Percentiles rank a stretch among this genome's conserved stretches.
Evolutionary conservation across 805 yeast genomes (phyloP).

Genomic region (Candida alai): DNA sequence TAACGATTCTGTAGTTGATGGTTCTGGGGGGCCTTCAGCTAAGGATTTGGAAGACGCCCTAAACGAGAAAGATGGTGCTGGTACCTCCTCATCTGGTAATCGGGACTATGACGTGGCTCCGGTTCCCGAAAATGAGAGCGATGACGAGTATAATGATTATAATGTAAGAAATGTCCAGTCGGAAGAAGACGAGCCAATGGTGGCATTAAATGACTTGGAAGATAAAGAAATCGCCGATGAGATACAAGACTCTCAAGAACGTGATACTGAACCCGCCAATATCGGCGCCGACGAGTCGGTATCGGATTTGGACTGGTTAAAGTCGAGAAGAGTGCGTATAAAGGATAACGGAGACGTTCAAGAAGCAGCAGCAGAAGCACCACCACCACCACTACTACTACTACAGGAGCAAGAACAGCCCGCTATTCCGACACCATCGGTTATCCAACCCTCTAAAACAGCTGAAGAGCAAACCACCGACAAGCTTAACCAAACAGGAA

Average conservation of each 20-base stretch:
- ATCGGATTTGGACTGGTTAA: constrained; percentile 86
- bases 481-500: constrained; percentile 64
- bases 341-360: constrained; percentile 29
- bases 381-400: no score
- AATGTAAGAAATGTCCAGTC: constrained; percentile 24
- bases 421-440: constrained; percentile 11
- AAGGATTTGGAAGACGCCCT: constrained; percentile 43
- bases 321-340: constrained; percentile 69
- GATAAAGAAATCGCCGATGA: constrained; percentile 18
- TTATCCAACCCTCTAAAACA: constrained; percentile 12
- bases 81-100: constrained; percentile 8
- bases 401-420: constrained; percentile 6
- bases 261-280: constrained; percentile 8
- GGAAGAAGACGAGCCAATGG: constrained; percentile 49
- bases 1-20: constrained; percentile 51
- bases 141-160: constrained; percentile 52
- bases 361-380: constrained; percentile 14
- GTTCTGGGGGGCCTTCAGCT: constrained; percentile 43
- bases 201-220: constrained; percentile 31
- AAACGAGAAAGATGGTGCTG: constrained; percentile 18
- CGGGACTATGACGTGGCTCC: constrained; percentile 31
- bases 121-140: constrained; percentile 43
- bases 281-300: constrained; percentile 48
- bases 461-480: constrained; percentile 47
- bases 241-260: constrained; percentile 10